Conservation (phyloP, 1,284 basidiomycete species). For the Inonotus obliquus region DNA sequence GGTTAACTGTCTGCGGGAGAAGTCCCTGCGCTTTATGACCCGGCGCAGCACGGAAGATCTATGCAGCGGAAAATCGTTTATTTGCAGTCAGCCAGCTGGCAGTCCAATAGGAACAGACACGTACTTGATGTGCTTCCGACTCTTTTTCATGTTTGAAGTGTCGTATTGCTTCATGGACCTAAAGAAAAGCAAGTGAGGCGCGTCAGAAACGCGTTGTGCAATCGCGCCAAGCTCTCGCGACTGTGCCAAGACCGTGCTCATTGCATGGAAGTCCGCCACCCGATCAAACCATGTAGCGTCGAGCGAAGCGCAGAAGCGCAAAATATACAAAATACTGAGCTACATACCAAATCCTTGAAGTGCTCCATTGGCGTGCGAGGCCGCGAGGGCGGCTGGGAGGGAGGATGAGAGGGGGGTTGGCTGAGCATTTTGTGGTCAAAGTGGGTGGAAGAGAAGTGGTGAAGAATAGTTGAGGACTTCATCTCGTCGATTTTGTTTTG, state of each 20-base stretch:
- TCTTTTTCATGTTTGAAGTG: constrained; percentile 64
- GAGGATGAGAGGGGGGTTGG: constrained; percentile 10
- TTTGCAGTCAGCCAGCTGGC: background rate
- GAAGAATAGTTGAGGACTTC: too few species aligned
- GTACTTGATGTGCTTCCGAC: constrained; percentile 80
- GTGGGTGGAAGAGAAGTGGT: background rate
- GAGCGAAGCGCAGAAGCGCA: constrained; percentile 1
- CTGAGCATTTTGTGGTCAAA: constrained; percentile 4
- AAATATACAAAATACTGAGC: background rate
- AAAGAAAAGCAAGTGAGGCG: constrained; percentile 1
- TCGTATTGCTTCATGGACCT: constrained; percentile 33
- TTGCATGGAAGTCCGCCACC: background rate
- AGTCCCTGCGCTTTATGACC: constrained; percentile 61
- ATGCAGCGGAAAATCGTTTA: background rate
- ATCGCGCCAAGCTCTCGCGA: background rate
- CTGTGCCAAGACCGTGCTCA: background rate
- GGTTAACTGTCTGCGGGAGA: constrained; percentile 64
- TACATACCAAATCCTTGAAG: constrained; percentile 20
- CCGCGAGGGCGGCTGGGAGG: constrained; percentile 16
- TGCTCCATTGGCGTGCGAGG: constrained; percentile 21
- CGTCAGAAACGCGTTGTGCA: background rate
- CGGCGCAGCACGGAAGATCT: constrained; percentile 70
- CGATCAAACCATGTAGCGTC: background rate
- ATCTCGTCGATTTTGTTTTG: background rate
- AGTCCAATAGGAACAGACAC: constrained; percentile 8